Evolutionary conservation across 257 asterid genomes (phyloP), one percentile per base, ranked within the genome.

Genomic region (Knoxia roxburghii): DNA sequence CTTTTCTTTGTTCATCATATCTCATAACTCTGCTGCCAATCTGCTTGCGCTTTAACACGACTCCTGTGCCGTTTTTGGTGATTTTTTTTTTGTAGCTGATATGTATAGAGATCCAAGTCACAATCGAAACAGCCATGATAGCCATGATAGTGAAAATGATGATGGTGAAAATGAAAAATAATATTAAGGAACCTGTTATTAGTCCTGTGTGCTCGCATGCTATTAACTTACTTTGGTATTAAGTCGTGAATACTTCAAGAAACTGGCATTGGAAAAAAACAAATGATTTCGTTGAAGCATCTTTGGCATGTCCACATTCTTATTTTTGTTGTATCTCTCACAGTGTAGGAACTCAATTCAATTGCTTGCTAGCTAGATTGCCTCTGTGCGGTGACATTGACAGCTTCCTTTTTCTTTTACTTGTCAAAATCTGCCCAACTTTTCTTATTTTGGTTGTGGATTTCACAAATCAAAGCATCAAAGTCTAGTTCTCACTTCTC

Each of bases 31-130:
- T 0, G 9, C n/a, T 24, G 26, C 26, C 40, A 39, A 15, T 53
- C 67, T 59, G 30, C 41, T 7, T 12, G 11, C 17, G 6, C 24
- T 20, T 52, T 52, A 52, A 35, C 45, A 32, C 29, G 45, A 27
- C 37, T n/a, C n/a, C 23, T 54, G 68, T 23, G 33, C 33, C 21
- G 40, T 59, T 23, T 17, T 43, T 52, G 30, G 58, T n/a, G n/a
- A n/a, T n/a, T n/a, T n/a, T 67, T 65, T 80, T 69, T 81, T 88
- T 95, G 89, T 89, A 12, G 98, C 95, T 4, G 95, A 85, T 53
- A 89, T 91, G 98, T 84, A 79, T 53, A 82, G 69, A 0, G 89
- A 90, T 43, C 96, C 89, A 78, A 91, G 77, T 53, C 88, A 82
- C 81, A 71, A 72, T 40, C 87, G 81, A 32, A 81, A 80, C 80